Evolutionary conservation across 2,329 filamentous ascomycete genomes (phyloP).

Genomic region (Bimuria novae-zelandiae): DNA sequence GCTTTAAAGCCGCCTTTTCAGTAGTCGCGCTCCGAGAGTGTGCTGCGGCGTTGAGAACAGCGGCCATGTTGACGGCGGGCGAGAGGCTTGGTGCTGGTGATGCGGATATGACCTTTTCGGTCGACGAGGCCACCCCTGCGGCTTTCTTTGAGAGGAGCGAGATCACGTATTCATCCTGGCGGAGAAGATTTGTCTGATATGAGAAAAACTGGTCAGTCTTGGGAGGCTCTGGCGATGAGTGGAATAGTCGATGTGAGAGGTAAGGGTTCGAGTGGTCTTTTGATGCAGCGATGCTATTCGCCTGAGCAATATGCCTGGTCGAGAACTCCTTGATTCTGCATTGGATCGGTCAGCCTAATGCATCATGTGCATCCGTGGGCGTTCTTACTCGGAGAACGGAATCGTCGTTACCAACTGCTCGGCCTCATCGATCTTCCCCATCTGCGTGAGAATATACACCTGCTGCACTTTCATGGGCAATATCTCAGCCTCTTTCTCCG

Average conservation of each 20-base stretch:
- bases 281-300: conserved; percentile 63
- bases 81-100: conserved; percentile 53
- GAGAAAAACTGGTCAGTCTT: conserved; percentile 69
- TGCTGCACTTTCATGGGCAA: conserved; percentile 78
- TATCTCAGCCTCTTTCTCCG: conserved; percentile 75
- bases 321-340: conserved; percentile 68
- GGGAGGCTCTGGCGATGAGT: conserved; percentile 57
- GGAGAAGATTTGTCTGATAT: conserved; percentile 68
- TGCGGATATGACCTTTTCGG: conserved; percentile 54
- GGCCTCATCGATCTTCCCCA: conserved; percentile 70
- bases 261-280: conserved; percentile 66
- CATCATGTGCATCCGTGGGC: too few relatives aligned
- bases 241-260: conserved; percentile 65
- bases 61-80: conserved; percentile 59
- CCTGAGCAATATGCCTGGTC: conserved; percentile 67
- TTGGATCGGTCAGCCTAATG: too few relatives aligned
- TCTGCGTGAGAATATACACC: conserved; percentile 69
- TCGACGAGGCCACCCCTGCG: conserved; percentile 64
- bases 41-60: conserved; percentile 75
- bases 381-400: conserved; percentile 65
- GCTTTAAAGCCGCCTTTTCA: conserved; percentile 70
- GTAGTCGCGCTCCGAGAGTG: conserved; percentile 63
- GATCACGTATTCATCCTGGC: conserved; percentile 67
- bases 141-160: conserved; percentile 72
- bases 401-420: conserved; percentile 65